Evolutionary conservation across 768 basidiomycete species (phyloP).

Genomic region (Boletus tylopilopsis): DNA sequence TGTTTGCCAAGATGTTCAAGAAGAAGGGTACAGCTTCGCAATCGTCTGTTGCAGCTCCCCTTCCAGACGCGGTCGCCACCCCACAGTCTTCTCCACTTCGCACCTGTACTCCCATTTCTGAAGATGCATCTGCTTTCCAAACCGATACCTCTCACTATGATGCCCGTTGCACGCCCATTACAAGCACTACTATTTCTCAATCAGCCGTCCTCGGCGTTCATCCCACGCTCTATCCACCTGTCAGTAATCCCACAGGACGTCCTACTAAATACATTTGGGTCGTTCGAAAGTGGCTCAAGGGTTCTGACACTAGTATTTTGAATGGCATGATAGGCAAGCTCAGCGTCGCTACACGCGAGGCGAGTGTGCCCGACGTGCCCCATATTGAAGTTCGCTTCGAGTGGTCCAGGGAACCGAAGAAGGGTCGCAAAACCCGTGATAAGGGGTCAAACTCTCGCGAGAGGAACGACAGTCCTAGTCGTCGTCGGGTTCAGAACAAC

Average conservation of each 20-base stretch:
- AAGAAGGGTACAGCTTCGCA: conserved; percentile 37
- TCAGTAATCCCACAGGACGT: conserved; percentile 34
- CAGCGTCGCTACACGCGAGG: conserved; percentile 26
- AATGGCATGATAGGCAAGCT: conserved; percentile 43
- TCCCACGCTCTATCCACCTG: conserved; percentile 54
- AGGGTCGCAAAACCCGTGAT: conserved; percentile 23
- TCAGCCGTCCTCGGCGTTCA: conserved; percentile 65
- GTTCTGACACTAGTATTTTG: conserved; percentile 41
- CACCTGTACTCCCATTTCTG: conserved; percentile 5
- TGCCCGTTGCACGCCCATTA: conserved; percentile 6
- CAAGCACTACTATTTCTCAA: conserved; percentile 29
- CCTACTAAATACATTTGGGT: conserved; percentile 69
- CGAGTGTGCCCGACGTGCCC: conserved; percentile 17
- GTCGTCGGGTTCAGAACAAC: conserved; percentile 7
- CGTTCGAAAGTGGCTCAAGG: conserved; percentile 72
- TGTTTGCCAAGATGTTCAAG: conserved; percentile 74
- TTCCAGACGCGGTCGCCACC: conserved; percentile 22
- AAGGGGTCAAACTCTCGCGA: conserved; percentile 12
- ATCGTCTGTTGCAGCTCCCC: conserved; percentile 22
- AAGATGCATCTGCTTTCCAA: conserved; percentile 14
- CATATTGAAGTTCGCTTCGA: conserved; percentile 74
- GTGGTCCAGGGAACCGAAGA: conserved; percentile 53
- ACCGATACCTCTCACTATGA: conserved; percentile 14
- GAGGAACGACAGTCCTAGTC: conserved; percentile 11
- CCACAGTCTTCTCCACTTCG: conserved; percentile 16